phyloP scores from a whole-genome alignment of 139 green algal species.

The Closterium sp. region DNA sequence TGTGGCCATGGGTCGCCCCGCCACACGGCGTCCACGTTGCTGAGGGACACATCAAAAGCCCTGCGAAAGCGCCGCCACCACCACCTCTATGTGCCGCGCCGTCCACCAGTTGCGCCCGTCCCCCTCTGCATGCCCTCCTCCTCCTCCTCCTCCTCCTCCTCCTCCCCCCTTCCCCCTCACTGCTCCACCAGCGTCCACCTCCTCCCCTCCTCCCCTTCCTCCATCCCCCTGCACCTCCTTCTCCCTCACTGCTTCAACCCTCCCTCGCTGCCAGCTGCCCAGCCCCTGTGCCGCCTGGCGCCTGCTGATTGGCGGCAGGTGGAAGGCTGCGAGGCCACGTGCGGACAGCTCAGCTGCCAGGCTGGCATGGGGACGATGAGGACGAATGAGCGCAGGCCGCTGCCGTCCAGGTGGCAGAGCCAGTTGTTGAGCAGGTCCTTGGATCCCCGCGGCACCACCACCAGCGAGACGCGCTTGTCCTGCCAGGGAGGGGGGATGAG shows the following conservation, averaged over 20 bases:
- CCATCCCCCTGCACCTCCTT: not conserved
- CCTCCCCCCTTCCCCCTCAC: not conserved
- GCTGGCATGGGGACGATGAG: slow-evolving; percentile 8
- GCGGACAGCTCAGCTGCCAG: not conserved
- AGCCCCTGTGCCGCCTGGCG: not conserved
- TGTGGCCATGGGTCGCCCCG: slow-evolving; percentile 7
- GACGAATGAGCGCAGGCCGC: slow-evolving; percentile 20
- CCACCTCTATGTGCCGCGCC: slow-evolving; percentile 5
- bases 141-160: not conserved
- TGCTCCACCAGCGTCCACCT: not conserved
- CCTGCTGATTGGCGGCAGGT: not conserved
- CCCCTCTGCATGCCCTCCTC: not conserved
- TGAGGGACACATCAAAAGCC: slow-evolving; percentile 27
- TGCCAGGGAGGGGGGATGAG: not conserved
- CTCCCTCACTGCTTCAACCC: not conserved
- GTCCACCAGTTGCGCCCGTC: slow-evolving; percentile 2
- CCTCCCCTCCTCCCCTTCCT: not conserved
- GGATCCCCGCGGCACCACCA: slow-evolving; percentile 20
- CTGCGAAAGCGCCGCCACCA: slow-evolving; percentile 1
- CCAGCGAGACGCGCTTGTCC: slow-evolving; percentile 17
- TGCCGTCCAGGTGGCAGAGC: slow-evolving; percentile 32
- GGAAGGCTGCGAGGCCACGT: not conserved
- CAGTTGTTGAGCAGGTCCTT: slow-evolving; percentile 8
- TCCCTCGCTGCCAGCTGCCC: not conserved
- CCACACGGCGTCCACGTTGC: slow-evolving; percentile 23